These are phyloP conservation scores for Penicillium sp. DNA, from an alignment of 2,329 filamentous ascomycete species.

Conservation along the genomic window DNA sequence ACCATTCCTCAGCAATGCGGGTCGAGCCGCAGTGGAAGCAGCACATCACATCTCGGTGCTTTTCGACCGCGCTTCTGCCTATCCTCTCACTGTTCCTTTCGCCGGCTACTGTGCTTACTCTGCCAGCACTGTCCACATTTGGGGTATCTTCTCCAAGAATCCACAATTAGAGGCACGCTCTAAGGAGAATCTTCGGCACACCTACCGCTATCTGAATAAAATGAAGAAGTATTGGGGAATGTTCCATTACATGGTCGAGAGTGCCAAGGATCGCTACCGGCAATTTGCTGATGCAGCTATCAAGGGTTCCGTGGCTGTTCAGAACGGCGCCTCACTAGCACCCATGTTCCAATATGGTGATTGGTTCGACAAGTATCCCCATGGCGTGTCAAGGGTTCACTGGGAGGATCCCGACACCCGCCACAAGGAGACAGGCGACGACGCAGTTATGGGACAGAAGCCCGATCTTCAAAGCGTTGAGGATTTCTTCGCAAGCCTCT, in stretches of 20 bases:
- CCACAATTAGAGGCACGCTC: conserved; percentile 71
- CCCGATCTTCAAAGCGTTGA: conserved; percentile 90
- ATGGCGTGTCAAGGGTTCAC: conserved; percentile 82
- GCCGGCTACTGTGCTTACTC: conserved; percentile 93
- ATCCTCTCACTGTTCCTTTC: conserved; percentile 85
- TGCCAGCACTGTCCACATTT: conserved; percentile 91
- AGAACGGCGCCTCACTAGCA: conserved; percentile 46
- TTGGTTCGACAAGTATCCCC: conserved; percentile 94
- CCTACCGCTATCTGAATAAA: conserved; percentile 85
- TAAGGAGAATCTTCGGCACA: conserved; percentile 81
- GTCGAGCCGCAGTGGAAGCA: conserved; percentile 74
- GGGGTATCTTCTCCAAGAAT: conserved; percentile 87
- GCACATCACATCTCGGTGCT: conserved; percentile 85
- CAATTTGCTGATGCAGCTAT: conserved; percentile 79
- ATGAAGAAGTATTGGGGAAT: conserved; percentile 99
- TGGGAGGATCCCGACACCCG: conserved; percentile 73
- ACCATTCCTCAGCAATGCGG: conserved; percentile 74
- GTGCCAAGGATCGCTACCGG: conserved; percentile 84
- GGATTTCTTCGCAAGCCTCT: conserved; percentile 85
- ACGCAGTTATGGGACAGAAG: conserved; percentile 85
- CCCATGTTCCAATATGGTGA: conserved; percentile 93
- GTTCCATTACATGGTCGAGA: conserved; percentile 96
- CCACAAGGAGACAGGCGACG: conserved; percentile 78
- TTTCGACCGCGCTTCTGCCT: conserved; percentile 75
- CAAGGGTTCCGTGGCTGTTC: conserved; percentile 56